Conservation (phyloP, 805 yeast species). For the Kazachstania taianensis region DNA sequence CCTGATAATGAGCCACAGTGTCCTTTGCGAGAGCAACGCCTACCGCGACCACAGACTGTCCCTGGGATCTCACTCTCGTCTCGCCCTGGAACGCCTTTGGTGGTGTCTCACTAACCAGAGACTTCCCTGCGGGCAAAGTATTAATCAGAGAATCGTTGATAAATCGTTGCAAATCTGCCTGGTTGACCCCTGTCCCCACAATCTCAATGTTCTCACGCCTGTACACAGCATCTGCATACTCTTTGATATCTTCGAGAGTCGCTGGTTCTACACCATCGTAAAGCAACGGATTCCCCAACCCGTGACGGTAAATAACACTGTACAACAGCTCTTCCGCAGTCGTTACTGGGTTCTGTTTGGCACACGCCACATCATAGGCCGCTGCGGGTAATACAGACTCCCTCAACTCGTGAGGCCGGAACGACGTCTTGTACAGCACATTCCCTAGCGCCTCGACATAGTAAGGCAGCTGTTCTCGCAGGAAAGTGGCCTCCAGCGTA, state of each 20-base stretch:
- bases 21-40: slow-evolving; percentile 63
- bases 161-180: slow-evolving; percentile 57
- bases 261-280: slow-evolving; percentile 56
- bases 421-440: slow-evolving; percentile 57
- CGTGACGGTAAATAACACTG: slow-evolving; percentile 72
- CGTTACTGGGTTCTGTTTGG: slow-evolving; percentile 41
- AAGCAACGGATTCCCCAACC: slow-evolving; percentile 75
- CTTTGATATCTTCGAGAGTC: slow-evolving; percentile 53
- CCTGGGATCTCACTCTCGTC: slow-evolving; percentile 56
- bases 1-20: slow-evolving; percentile 57
- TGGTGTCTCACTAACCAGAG: slow-evolving; percentile 32
- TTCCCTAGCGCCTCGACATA: slow-evolving; percentile 78
- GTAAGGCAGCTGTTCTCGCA: slow-evolving; percentile 83
- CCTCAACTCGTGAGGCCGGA: slow-evolving; percentile 70
- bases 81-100: slow-evolving; percentile 50
- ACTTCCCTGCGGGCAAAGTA: slow-evolving; percentile 49
- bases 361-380: slow-evolving; percentile 47
- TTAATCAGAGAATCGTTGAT: slow-evolving; percentile 54
- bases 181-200: slow-evolving; percentile 62
- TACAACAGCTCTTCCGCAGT: slow-evolving; percentile 72
- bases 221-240: slow-evolving; percentile 58
- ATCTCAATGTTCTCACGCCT: slow-evolving; percentile 62
- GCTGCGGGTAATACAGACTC: slow-evolving; percentile 82
- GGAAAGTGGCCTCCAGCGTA: slow-evolving; percentile 68
- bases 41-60: slow-evolving; percentile 63